Conservation (phyloP, 352 stramenopile genomes). For the Phytopythium helicoides region DNA sequence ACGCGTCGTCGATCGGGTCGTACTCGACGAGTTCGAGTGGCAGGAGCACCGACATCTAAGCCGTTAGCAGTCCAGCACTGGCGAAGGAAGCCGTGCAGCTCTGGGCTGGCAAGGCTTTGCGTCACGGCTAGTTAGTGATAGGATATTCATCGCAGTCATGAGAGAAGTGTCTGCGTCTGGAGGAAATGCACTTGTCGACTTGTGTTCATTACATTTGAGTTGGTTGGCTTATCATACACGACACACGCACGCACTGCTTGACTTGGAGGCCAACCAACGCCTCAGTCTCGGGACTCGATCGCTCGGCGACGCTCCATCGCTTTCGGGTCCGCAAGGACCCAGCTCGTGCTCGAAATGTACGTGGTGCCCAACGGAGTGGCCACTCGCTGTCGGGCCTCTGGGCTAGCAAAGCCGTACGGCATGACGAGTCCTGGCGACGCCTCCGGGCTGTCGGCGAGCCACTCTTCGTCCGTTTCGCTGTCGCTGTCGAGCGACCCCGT, state of each 20-base stretch:
- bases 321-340: slow-evolving; percentile 15
- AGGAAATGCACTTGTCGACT: too few relatives aligned
- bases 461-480: slow-evolving; percentile 25
- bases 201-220: too few relatives aligned
- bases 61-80: not conserved
- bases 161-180: too few relatives aligned
- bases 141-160: too few relatives aligned
- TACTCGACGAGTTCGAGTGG: too few relatives aligned
- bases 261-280: too few relatives aligned
- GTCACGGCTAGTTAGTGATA: too few relatives aligned
- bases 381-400: slow-evolving; percentile 13
- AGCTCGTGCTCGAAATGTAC: not conserved
- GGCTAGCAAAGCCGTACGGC: slow-evolving; percentile 28
- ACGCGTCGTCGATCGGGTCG: slow-evolving; percentile 2
- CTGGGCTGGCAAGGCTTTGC: too few relatives aligned
- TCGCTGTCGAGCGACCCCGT: slow-evolving; percentile 5
- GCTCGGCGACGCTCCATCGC: slow-evolving; percentile 43
- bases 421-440: slow-evolving; percentile 41
- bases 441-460: slow-evolving; percentile 31
- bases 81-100: not conserved
- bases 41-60: not conserved
- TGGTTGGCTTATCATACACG: too few relatives aligned
- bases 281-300: slow-evolving; percentile 12
- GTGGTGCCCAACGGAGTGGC: not conserved
- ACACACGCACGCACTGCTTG: too few relatives aligned